Evolutionary conservation across 768 basidiomycete genomes (phyloP).

Genomic region (Leccinum ochraceum): DNA sequence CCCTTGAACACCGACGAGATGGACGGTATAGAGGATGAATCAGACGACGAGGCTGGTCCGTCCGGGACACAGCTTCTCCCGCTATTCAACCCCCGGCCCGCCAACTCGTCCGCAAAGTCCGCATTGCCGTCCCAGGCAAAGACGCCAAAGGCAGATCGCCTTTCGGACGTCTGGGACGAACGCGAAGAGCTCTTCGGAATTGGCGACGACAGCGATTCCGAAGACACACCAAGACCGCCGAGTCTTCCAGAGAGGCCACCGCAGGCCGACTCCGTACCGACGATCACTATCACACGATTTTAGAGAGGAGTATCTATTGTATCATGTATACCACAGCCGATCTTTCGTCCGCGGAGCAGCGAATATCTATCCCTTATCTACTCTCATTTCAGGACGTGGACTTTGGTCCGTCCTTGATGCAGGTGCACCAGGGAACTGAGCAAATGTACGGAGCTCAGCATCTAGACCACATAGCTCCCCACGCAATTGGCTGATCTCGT

Average conservation of each 20-base stretch:
- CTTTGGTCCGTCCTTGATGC: slow-evolving; percentile 6
- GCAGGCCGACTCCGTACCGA: slow-evolving; percentile 22
- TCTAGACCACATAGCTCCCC: slow-evolving; percentile 46
- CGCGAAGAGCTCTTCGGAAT: slow-evolving; percentile 74
- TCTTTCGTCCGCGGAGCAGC: slow-evolving; percentile 5
- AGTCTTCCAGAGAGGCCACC: slow-evolving; percentile 3
- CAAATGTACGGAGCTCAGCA: slow-evolving; percentile 27
- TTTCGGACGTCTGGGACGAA: slow-evolving; percentile 76
- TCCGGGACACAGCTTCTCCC: slow-evolving; percentile 61
- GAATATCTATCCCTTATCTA: slow-evolving; percentile 17
- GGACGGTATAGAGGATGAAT: slow-evolving; percentile 53
- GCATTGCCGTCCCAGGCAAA: slow-evolving; percentile 30
- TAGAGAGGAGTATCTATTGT: slow-evolving; percentile 26
- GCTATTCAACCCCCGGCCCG: slow-evolving; percentile 33
- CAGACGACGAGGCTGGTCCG: slow-evolving; percentile 44
- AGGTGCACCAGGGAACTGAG: slow-evolving; percentile 4
- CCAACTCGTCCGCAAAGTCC: slow-evolving; percentile 20
- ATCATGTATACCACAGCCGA: slow-evolving; percentile 30
- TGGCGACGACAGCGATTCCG: slow-evolving; percentile 63
- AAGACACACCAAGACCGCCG: slow-evolving; percentile 33
- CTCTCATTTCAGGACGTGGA: neutral
- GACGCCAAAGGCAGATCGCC: slow-evolving; percentile 35
- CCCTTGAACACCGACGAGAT: slow-evolving; percentile 57
- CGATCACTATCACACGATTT: slow-evolving; percentile 29
- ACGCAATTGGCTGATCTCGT: slow-evolving; percentile 45